Evolutionary conservation across 1,139 yeast species (phyloP).

Genomic region (Suhomyces maxii): DNA sequence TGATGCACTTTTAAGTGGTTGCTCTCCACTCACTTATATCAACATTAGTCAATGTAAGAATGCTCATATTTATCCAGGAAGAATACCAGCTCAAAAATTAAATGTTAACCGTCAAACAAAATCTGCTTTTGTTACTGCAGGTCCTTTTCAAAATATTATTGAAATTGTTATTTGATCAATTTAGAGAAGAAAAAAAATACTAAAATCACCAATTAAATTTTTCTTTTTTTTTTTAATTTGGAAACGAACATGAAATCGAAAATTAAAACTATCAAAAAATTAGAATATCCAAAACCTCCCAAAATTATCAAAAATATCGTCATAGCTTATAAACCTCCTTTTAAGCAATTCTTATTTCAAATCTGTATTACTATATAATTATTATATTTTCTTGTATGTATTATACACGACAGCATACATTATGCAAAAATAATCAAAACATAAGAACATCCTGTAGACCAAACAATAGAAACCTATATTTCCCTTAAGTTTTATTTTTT

Average conservation of each 20-base stretch:
- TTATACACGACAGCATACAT: neutral
- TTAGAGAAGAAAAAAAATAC: neutral
- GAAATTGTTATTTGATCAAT: constrained; percentile 47
- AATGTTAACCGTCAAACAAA: constrained; percentile 51
- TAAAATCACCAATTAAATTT: no score
- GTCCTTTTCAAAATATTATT: constrained; percentile 53
- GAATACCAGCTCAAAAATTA: constrained; percentile 55
- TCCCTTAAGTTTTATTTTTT: neutral
- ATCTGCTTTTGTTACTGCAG: constrained; percentile 59
- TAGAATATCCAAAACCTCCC: no score
- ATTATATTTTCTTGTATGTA: neutral
- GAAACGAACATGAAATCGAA: no score
- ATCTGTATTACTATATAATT: neutral
- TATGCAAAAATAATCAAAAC: no score
- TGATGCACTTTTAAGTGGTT: constrained; percentile 60
- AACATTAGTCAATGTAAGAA: constrained; percentile 71
- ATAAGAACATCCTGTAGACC: no score
- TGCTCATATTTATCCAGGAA: constrained; percentile 58
- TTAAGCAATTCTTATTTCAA: neutral
- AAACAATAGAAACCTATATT: neutral
- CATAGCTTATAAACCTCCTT: neutral
- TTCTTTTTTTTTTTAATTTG: no score
- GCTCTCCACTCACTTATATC: constrained; percentile 52
- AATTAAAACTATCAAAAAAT: no score
- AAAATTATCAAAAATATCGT: neutral